phyloP scores from a whole-genome alignment of 768 basidiomycete genomes.

The Lactifluus piperatus region DNA sequence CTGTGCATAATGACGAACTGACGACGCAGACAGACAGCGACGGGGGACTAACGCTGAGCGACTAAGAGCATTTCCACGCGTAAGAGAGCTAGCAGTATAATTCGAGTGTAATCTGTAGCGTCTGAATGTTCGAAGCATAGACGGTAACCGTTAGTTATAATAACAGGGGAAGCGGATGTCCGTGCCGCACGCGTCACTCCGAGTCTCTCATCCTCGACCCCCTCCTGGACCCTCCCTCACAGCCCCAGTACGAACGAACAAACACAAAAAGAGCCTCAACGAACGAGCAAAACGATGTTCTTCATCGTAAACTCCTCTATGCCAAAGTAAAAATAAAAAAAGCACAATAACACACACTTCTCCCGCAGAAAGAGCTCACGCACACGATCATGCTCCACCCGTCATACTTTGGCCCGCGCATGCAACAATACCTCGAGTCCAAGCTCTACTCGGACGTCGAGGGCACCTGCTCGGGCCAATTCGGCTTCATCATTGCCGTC shows the following conservation, averaged over 20 bases:
- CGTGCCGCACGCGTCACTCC: too few relatives aligned
- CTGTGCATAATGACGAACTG: slow-evolving; percentile 37
- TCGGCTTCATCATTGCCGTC: slow-evolving; percentile 91
- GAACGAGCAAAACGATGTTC: slow-evolving; percentile 12
- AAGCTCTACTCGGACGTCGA: slow-evolving; percentile 96
- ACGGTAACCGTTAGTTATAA: neutral
- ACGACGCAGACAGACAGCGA: neutral
- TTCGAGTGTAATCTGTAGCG: neutral
- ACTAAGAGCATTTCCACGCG: neutral
- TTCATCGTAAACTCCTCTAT: slow-evolving; percentile 13
- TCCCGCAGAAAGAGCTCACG: slow-evolving; percentile 88
- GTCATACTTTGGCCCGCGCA: slow-evolving; percentile 95
- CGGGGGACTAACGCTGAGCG: neutral
- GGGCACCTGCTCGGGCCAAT: slow-evolving; percentile 92
- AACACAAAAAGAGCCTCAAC: neutral
- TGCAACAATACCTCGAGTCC: slow-evolving; percentile 86
- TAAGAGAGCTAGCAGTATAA: neutral
- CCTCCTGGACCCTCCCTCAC: too few relatives aligned
- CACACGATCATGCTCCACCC: slow-evolving; percentile 97
- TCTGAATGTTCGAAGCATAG: slow-evolving; percentile 8
- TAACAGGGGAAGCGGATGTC: too few relatives aligned
- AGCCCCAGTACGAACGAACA: neutral
- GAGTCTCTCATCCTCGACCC: too few relatives aligned
- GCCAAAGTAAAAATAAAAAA: too few relatives aligned
- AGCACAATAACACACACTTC: too few relatives aligned